Base-by-base conservation (phyloP, 495 filamentous ascomycete genomes). In the Penicillium pulvis region DNA sequence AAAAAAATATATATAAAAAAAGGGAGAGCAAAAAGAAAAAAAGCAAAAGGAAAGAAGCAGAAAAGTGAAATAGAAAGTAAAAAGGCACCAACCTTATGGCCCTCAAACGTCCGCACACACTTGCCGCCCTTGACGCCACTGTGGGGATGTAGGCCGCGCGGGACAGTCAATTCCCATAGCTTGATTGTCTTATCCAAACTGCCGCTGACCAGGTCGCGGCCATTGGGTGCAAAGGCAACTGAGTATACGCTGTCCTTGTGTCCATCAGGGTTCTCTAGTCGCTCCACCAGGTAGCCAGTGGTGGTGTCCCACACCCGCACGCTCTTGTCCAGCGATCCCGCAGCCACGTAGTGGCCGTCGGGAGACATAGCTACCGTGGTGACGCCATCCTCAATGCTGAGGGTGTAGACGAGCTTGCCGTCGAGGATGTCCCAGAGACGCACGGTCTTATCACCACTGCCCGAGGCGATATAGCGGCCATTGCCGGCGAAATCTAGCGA, bases 181-280 rank as follows among this genome's bases (percentile, higher is more conserved):
- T 96, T 96, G 79, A 96, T 96, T 3, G 91, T 94, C 81, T 93
- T 93, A 71, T 96, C 91, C 61, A 96, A 77, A 83, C 89, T 92
- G 56, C 91, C 91, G 67, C 89, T 92, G 67, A 96, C 90, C 51
- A 96, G 84, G 62, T 93, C 90, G 56, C 88, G 87, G 50, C 91
- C 90, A 61, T 91, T 92, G 26, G 91, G 91, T 28, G 91, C 90
- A 69, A 96, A 96, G 3, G 91, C 91, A 49, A 96, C 91, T 42
- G 87, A 91, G 68, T 96, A 96, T n/a, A 96, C 91, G 62, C 89
- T 92, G 62, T 95, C 91, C 70, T 91, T 91, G 78, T 95, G 91
- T 28, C 91, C 91, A 61, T 95, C 91, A 6, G 86, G 83, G 24
- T 89, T 92, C 65, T 96, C 91, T 26, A 95, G 83, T 48, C 90